Evolutionary conservation across 192 early-diverging fungal species (phyloP).

Genomic region (Coemansia sp.): DNA sequence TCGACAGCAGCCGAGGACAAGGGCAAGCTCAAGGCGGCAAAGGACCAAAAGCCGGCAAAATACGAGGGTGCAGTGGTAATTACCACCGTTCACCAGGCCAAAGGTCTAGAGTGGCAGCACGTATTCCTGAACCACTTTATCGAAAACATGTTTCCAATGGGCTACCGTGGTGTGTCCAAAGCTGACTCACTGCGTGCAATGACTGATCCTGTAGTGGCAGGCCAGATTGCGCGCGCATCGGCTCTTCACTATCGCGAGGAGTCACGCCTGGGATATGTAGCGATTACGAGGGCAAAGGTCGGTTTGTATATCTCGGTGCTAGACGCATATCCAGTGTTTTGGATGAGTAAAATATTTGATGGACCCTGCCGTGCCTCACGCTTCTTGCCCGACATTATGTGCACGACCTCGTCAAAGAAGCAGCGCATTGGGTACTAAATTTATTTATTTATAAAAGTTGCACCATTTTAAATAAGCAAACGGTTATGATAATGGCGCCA

Average conservation of each 20-base stretch:
- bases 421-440: not conserved
- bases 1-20: conserved; percentile 43
- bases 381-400: conserved; percentile 41
- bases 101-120: conserved; percentile 50
- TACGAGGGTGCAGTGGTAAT: conserved; percentile 30
- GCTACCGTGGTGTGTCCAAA: conserved; percentile 16
- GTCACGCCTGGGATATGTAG: conserved; percentile 47
- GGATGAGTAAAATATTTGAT: conserved; percentile 40
- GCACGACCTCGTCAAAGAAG: conserved; percentile 1
- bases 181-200: conserved; percentile 12
- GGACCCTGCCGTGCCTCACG: conserved; percentile 19
- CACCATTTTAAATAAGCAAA: not conserved
- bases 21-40: conserved; percentile 14
- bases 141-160: conserved; percentile 50
- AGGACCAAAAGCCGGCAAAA: not conserved
- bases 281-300: conserved; percentile 39
- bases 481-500: conserved; percentile 23
- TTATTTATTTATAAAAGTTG: not conserved
- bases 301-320: conserved; percentile 48
- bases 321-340: conserved; percentile 18
- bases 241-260: conserved; percentile 46
- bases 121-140: conserved; percentile 52
- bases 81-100: conserved; percentile 50
- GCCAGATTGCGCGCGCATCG: not conserved
- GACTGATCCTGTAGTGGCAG: not conserved